Base-by-base conservation (phyloP, 2,329 filamentous ascomycete genomes). In the Neurospora sp. region DNA sequence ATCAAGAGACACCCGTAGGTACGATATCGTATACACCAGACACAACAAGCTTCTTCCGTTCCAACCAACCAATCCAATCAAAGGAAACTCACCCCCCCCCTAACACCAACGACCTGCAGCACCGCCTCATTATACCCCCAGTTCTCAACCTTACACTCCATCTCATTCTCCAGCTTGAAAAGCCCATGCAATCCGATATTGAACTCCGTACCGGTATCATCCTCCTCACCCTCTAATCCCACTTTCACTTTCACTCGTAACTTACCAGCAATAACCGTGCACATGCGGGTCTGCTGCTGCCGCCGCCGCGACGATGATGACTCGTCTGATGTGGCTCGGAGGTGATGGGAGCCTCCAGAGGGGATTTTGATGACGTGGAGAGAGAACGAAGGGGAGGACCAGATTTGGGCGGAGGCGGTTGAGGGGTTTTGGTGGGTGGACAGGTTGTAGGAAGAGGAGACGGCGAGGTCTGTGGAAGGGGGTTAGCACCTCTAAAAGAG, bases 131-230 rank as follows among this genome's bases (percentile, higher is more conserved):
- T 66, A 70, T 86, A 85, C 0, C 82, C 74, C 40, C 77, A 76
- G 71, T 86, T 86, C 69, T 80, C 76, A 4, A 81, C 79, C 19
- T 74, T 76, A 71, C 81, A 83, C 1, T 68, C 69, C 67, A 76
- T 77, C 0, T 81, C 81, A 0, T 81, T 78, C 28, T 74, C 77
- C 41, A 86, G 77, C 67, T 79, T 77, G 71, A 86, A 83, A 73
- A 82, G 77, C 28, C 84, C 82, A 68, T 82, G 79, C 0, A 79
- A 77, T 0, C 84, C 84, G 2, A 85, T 74, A 0, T 75, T 72
- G 52, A 85, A 82, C 4, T 78, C 74, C 77, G 1, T 74, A 62
- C 12, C 12, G 0, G 12, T 10, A 1, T 36, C 52, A 3, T 36
- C 52, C 6, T 62, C 52, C 23, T 36, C 33, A 6, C 33, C 33